A percentile compares a stretch with the other conserved stretches of the same genome.
Conservation (phyloP, 306 rosid species). For the Vigna angularis region DNA sequence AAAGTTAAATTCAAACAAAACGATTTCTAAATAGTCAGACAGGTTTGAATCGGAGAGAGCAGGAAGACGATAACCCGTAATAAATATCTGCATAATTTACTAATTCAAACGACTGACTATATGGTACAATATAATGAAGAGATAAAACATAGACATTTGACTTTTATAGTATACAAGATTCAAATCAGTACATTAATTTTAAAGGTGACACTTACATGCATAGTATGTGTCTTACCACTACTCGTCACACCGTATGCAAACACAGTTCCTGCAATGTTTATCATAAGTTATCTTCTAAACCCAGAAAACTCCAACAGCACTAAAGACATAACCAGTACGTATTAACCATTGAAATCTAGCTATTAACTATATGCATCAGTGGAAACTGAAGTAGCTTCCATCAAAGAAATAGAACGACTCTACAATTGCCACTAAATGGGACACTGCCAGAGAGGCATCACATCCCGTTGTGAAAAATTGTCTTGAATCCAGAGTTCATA, state of each 20-base stretch:
- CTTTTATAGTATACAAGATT: slow-evolving; percentile 16
- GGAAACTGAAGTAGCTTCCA: slow-evolving; percentile 31
- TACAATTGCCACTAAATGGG: not conserved
- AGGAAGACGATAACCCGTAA: not conserved
- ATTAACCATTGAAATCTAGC: slow-evolving; percentile 39
- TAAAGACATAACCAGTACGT: slow-evolving; percentile 19
- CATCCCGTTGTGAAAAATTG: slow-evolving; percentile 17
- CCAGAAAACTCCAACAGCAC: slow-evolving; percentile 37
- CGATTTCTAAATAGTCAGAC: slow-evolving; percentile 5
- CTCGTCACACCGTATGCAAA: slow-evolving; percentile 99
- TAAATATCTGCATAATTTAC: not conserved
- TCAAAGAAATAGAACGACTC: slow-evolving; percentile 22
- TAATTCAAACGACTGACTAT: slow-evolving; percentile 12
- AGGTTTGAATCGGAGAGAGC: not conserved
- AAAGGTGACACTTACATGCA: slow-evolving; percentile 81
- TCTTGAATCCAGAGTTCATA: slow-evolving; percentile 45
- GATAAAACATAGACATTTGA: slow-evolving; percentile 3
- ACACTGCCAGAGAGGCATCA: slow-evolving; percentile 19
- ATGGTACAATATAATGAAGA: slow-evolving; percentile 29
- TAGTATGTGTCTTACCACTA: slow-evolving; percentile 99
- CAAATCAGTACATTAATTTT: slow-evolving; percentile 1
- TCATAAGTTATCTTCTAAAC: slow-evolving; percentile 45
- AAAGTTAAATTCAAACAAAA: slow-evolving; percentile 23
- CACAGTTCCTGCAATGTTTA: slow-evolving; percentile 87
- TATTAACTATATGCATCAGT: slow-evolving; percentile 26